Percentiles rank a stretch among this genome's conserved stretches.
Evolutionary conservation across 306 rosid species (phyloP).

Genomic region (Corylus heterophylla): DNA sequence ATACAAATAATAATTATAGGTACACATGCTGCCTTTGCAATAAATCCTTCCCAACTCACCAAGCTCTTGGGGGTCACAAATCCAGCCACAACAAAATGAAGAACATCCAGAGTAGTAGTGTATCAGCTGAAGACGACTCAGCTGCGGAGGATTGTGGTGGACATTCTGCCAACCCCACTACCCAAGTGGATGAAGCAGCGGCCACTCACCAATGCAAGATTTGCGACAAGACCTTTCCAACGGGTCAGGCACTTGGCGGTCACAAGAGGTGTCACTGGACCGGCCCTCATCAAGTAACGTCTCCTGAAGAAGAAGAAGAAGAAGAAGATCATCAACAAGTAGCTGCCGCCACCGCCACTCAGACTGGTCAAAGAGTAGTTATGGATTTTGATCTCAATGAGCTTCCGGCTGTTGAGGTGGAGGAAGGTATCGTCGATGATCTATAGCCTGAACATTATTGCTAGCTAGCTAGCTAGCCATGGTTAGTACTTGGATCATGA

Average conservation of each 20-base stretch:
- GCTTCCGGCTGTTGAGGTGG: conserved; percentile 39
- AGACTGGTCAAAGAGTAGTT: conserved; percentile 8
- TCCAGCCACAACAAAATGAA: conserved; percentile 36
- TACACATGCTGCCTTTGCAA: conserved; percentile 39
- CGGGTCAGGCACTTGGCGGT: conserved; percentile 30
- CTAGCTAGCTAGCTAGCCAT: no score
- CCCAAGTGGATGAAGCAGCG: neutral
- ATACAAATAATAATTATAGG: neutral
- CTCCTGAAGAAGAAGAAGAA: neutral
- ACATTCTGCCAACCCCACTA: neutral
- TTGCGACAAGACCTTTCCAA: conserved; percentile 21
- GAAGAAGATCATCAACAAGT: no score
- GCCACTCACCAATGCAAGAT: neutral
- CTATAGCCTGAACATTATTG: no score
- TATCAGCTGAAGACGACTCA: neutral
- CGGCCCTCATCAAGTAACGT: neutral
- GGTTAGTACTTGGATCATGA: no score
- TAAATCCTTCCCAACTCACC: conserved; percentile 34
- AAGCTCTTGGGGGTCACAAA: conserved; percentile 54
- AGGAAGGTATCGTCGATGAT: conserved; percentile 7
- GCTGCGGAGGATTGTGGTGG: conserved; percentile 3
- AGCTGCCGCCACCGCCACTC: neutral
- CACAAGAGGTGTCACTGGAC: conserved; percentile 31
- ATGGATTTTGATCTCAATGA: conserved; percentile 51
- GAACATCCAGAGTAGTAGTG: neutral